phyloP scores from a whole-genome alignment of 2,329 filamentous ascomycete species.

The Aspergillus vadensis region DNA sequence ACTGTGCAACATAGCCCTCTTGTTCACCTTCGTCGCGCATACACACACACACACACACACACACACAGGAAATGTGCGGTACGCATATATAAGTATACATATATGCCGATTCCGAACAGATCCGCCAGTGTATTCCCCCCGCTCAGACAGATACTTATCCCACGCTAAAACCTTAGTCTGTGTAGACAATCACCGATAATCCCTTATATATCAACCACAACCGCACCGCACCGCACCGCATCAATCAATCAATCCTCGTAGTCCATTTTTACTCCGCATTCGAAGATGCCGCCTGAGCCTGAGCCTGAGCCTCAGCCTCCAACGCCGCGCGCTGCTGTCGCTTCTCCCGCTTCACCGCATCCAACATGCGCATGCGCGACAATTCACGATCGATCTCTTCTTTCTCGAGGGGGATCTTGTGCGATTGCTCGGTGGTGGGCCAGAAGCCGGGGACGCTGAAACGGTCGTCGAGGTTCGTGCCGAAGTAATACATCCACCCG shows the following conservation, averaged over 20 bases:
- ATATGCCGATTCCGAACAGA: neutral
- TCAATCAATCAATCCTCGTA: neutral
- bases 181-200: neutral
- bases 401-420: slow-evolving; percentile 55
- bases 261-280: slow-evolving; percentile 21
- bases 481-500: slow-evolving; percentile 99
- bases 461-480: slow-evolving; percentile 91
- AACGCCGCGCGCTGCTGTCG: slow-evolving; percentile 43
- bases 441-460: slow-evolving; percentile 92
- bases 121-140: neutral
- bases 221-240: neutral
- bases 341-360: slow-evolving; percentile 51
- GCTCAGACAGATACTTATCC: no score
- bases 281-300: slow-evolving; percentile 12
- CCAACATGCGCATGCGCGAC: slow-evolving; percentile 62
- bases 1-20: slow-evolving; percentile 19
- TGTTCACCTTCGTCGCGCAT: neutral
- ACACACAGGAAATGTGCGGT: neutral
- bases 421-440: slow-evolving; percentile 67
- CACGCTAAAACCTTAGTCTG: neutral
- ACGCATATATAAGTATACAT: neutral
- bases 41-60: neutral
- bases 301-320: slow-evolving; percentile 16
- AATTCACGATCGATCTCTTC: slow-evolving; percentile 75
- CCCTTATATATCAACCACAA: slow-evolving; percentile 14